Conservation (phyloP, 768 basidiomycete species). For the Sistotremastrum suecicum region DNA sequence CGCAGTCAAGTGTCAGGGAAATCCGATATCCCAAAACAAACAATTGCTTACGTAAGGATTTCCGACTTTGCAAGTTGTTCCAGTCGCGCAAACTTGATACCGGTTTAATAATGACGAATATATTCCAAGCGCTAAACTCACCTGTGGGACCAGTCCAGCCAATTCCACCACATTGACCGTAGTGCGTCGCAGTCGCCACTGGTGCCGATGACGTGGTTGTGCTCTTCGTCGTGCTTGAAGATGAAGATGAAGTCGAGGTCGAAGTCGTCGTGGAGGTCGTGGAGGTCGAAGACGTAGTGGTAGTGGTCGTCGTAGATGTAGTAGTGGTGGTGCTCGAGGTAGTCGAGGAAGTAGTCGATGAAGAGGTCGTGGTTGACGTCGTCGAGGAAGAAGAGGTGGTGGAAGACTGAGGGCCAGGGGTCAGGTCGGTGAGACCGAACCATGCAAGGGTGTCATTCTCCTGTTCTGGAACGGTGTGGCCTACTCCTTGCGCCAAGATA, state of each 20-base stretch:
- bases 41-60: too few relatives aligned
- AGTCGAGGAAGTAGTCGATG: too few relatives aligned
- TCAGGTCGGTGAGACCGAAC: slow-evolving; percentile 20
- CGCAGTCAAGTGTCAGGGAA: too few relatives aligned
- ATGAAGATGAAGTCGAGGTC: too few relatives aligned
- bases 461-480: slow-evolving; percentile 37
- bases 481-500: slow-evolving; percentile 32
- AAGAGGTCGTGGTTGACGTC: background rate
- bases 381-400: background rate
- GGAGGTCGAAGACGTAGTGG: background rate
- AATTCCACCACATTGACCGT: background rate
- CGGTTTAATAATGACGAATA: too few relatives aligned
- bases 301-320: too few relatives aligned
- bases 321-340: too few relatives aligned
- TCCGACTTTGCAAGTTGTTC: too few relatives aligned
- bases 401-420: background rate
- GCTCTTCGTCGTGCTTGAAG: too few relatives aligned
- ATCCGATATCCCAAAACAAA: too few relatives aligned
- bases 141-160: background rate
- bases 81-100: too few relatives aligned
- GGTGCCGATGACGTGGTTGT: background rate
- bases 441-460: slow-evolving; percentile 31
- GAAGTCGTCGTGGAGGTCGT: background rate
- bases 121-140: too few relatives aligned
- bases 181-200: slow-evolving; percentile 2